Conservation (phyloP, 805 yeast genomes). For the Saturnispora halmiae region DNA sequence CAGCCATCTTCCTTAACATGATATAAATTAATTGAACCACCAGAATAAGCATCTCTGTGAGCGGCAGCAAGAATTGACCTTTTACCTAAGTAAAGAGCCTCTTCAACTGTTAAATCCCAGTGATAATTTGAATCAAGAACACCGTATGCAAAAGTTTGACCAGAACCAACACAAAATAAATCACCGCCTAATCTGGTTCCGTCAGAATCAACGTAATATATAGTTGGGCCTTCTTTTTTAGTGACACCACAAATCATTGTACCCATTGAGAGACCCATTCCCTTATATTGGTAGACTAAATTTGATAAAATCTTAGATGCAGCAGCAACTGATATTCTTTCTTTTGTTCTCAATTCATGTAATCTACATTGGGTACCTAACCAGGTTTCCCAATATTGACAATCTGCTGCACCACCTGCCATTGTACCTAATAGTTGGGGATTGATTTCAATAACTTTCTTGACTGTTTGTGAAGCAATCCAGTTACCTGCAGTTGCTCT, state of each 20-base stretch:
- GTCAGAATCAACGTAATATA: conserved; percentile 93
- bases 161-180: conserved; percentile 94
- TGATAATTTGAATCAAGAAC: conserved; percentile 86
- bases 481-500: conserved; percentile 97
- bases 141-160: conserved; percentile 99
- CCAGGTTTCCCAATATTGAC: conserved; percentile 99
- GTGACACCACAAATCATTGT: conserved; percentile 98
- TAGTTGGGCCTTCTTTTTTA: conserved; percentile 88
- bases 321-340: conserved; percentile 91
- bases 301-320: conserved; percentile 91
- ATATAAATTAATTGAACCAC: conserved; percentile 89
- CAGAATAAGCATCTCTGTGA: conserved; percentile 96
- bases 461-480: conserved; percentile 97
- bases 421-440: conserved; percentile 91
- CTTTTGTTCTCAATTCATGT: conserved; percentile 90
- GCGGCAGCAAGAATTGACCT: conserved; percentile 95
- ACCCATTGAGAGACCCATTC: conserved; percentile 98
- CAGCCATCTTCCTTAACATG: conserved; percentile 93
- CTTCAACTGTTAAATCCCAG: conserved; percentile 90
- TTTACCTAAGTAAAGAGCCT: conserved; percentile 88
- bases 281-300: conserved; percentile 87
- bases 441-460: conserved; percentile 93
- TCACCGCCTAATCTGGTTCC: conserved; percentile 95
- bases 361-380: conserved; percentile 92
- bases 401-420: conserved; percentile 99